A percentile compares a stretch with the other conserved stretches of the same genome.
These are phyloP conservation scores for Xylaria bambusicola DNA, from an alignment of 495 filamentous ascomycete genomes.

Conservation along the genomic window DNA sequence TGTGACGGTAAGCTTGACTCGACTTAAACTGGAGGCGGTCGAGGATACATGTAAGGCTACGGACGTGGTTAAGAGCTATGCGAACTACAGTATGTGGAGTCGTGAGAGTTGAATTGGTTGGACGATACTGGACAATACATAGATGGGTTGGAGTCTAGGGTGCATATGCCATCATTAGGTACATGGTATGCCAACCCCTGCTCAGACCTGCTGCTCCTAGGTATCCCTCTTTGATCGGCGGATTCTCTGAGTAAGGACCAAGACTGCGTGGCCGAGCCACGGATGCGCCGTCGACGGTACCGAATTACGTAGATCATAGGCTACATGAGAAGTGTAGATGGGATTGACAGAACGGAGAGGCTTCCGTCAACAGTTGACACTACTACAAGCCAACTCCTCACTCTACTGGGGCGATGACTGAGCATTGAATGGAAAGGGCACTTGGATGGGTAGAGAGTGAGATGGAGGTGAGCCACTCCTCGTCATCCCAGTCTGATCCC, in stretches of 20 bases:
- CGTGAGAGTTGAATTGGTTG: constrained; percentile 5
- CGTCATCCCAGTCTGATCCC: too few relatives aligned
- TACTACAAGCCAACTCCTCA: too few relatives aligned
- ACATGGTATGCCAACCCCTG: neutral
- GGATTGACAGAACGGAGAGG: too few relatives aligned
- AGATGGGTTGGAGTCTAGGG: neutral
- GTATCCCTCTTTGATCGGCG: constrained; percentile 5
- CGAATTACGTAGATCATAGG: constrained; percentile 5
- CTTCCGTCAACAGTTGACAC: too few relatives aligned
- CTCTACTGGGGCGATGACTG: too few relatives aligned
- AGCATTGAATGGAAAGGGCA: too few relatives aligned
- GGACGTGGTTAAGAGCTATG: constrained; percentile 5
- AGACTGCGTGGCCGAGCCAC: neutral
- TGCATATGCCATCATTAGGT: too few relatives aligned
- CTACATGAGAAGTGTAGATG: neutral
- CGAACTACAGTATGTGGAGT: constrained; percentile 18
- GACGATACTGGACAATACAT: neutral
- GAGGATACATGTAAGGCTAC: neutral
- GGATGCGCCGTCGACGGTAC: neutral
- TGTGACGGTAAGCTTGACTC: neutral
- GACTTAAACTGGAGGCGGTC: neutral
- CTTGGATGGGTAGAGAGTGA: too few relatives aligned
- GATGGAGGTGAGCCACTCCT: too few relatives aligned
- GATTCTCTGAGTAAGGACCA: neutral
- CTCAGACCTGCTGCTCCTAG: neutral